A percentile compares a stretch with the other conserved stretches of the same genome.
Evolutionary conservation across 352 stramenopile species (phyloP).

Genomic region (Hyaloperonospora brassicae): DNA sequence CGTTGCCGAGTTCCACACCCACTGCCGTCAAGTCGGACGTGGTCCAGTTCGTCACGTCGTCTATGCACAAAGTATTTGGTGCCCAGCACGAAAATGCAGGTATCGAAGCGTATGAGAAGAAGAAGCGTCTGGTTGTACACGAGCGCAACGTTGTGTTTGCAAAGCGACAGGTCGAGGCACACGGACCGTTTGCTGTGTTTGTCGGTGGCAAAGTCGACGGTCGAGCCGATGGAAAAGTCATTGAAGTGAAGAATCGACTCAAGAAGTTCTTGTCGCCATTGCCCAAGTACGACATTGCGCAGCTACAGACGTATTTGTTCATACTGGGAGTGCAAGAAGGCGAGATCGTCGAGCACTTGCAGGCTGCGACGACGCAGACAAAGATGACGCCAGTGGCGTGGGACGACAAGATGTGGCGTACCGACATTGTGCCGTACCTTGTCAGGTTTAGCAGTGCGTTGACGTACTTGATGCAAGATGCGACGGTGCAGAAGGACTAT

Average conservation of each 20-base stretch:
- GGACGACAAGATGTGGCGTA: slow-evolving; percentile 62
- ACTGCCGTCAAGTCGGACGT: slow-evolving; percentile 49
- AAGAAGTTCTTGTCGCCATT: slow-evolving; percentile 59
- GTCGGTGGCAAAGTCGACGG: slow-evolving; percentile 84
- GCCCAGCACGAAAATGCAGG: slow-evolving; percentile 50
- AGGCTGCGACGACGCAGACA: slow-evolving; percentile 41
- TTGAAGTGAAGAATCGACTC: slow-evolving; percentile 83
- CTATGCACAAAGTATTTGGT: slow-evolving; percentile 78
- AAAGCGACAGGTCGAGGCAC: slow-evolving; percentile 52
- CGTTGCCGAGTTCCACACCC: slow-evolving; percentile 43
- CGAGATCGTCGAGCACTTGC: slow-evolving; percentile 77
- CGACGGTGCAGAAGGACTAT: slow-evolving; percentile 42
- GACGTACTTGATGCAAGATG: slow-evolving; percentile 66
- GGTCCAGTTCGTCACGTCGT: slow-evolving; percentile 62
- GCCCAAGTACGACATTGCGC: slow-evolving; percentile 71
- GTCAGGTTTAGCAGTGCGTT: slow-evolving; percentile 62
- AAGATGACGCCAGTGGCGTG: slow-evolving; percentile 64
- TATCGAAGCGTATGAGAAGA: slow-evolving; percentile 59
- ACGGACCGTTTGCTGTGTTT: slow-evolving; percentile 45
- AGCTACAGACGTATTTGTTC: slow-evolving; percentile 82
- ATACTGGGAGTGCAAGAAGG: slow-evolving; percentile 57
- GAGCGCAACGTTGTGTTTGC: slow-evolving; percentile 71
- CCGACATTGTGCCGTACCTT: slow-evolving; percentile 55
- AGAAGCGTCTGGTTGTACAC: slow-evolving; percentile 47
- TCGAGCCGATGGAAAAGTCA: slow-evolving; percentile 59